Conservation (phyloP, 1,284 basidiomycete genomes). For the Moesziomyces sp. region DNA sequence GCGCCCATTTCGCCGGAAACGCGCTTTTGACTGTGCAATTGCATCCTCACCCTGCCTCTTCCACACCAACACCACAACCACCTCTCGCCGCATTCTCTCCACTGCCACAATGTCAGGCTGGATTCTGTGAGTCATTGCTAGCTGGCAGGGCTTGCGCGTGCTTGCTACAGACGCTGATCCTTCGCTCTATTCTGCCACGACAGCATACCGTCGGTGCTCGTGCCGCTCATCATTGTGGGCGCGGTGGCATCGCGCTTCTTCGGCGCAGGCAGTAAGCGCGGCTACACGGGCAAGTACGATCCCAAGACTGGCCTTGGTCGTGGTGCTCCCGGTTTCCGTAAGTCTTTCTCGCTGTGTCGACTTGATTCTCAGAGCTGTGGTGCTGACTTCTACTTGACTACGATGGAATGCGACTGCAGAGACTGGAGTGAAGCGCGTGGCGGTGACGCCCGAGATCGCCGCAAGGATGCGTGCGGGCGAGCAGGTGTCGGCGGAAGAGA, state of each 20-base stretch:
- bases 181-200: neutral
- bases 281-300: conserved; percentile 54
- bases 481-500: conserved; percentile 59
- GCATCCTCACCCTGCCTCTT: neutral
- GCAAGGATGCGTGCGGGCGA: conserved; percentile 62
- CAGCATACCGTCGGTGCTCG: conserved; percentile 49
- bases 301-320: conserved; percentile 62
- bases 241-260: conserved; percentile 43
- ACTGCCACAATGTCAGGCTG: conserved; percentile 31
- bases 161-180: neutral
- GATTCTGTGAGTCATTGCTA: conserved; percentile 30
- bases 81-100: neutral
- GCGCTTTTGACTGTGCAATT: conserved; percentile 1
- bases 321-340: conserved; percentile 63
- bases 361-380: neutral
- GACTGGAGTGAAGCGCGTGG: conserved; percentile 57
- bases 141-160: neutral
- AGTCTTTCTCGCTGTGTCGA: conserved; percentile 2
- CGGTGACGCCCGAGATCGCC: conserved; percentile 60
- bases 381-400: conserved; percentile 17
- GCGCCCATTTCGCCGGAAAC: neutral
- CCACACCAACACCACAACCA: neutral
- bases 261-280: conserved; percentile 15
- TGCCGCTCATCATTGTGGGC: conserved; percentile 49
- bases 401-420: conserved; percentile 17